Conservation (phyloP, 2,329 filamentous ascomycete species). For the Clonostachys rhizophaga region DNA sequence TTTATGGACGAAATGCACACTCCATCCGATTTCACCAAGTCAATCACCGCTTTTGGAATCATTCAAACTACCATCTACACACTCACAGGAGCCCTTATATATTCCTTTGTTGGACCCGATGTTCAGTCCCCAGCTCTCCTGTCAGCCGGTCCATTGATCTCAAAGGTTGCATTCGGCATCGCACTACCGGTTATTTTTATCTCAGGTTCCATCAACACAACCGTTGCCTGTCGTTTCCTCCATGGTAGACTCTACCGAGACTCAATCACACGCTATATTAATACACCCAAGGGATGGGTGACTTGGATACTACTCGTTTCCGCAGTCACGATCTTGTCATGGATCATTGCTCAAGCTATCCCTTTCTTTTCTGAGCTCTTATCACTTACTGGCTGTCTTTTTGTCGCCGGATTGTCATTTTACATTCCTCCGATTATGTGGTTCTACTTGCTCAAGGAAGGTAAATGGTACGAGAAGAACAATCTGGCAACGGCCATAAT, state of each 20-base stretch:
- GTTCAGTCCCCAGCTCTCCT: constrained; percentile 66
- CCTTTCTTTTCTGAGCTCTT: constrained; percentile 69
- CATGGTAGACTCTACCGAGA: constrained; percentile 37
- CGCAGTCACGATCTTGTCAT: constrained; percentile 57
- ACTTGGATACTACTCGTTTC: constrained; percentile 57
- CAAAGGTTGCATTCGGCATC: constrained; percentile 66
- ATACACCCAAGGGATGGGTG: constrained; percentile 40
- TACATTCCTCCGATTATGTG: constrained; percentile 37
- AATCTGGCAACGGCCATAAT: constrained; percentile 16
- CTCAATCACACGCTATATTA: constrained; percentile 38
- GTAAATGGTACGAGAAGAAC: constrained; percentile 17
- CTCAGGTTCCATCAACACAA: constrained; percentile 65
- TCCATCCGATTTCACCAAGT: constrained; percentile 40
- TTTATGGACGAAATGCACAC: constrained; percentile 12
- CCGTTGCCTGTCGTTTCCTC: constrained; percentile 38
- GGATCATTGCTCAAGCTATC: constrained; percentile 67
- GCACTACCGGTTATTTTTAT: constrained; percentile 71
- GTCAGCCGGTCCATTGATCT: constrained; percentile 52
- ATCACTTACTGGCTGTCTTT: constrained; percentile 43
- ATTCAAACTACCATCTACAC: constrained; percentile 64
- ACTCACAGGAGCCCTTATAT: constrained; percentile 61
- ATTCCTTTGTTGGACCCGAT: constrained; percentile 60
- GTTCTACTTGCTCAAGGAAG: constrained; percentile 30
- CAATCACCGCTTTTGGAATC: constrained; percentile 56
- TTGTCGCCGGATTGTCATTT: constrained; percentile 39